Percentiles rank a stretch among this genome's conserved stretches.
phyloP scores from a whole-genome alignment of 495 filamentous ascomycete species.

The Hypoxylon lienhwacheense region DNA sequence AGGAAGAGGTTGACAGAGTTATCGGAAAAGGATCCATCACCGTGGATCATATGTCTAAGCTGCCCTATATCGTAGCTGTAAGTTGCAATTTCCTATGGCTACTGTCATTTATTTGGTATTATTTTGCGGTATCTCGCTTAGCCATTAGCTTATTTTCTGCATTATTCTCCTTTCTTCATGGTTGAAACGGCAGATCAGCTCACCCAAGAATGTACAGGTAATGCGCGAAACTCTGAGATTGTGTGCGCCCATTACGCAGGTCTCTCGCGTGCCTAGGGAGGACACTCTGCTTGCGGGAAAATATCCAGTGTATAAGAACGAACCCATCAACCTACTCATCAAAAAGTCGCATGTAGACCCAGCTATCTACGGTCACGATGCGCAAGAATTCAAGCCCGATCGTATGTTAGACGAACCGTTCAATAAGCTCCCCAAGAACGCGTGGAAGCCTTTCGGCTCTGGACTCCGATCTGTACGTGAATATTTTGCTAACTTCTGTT shows the following conservation, averaged over 20 bases:
- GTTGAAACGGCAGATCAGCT: no score
- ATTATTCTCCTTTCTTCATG: no score
- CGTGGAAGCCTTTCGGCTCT: constrained; percentile 66
- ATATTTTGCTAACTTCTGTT: neutral
- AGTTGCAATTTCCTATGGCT: neutral
- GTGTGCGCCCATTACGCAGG: constrained; percentile 62
- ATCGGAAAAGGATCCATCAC: constrained; percentile 64
- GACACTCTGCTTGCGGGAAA: constrained; percentile 65
- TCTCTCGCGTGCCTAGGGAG: constrained; percentile 44
- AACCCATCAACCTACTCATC: constrained; percentile 56
- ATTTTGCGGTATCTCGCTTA: no score
- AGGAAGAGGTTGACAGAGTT: constrained; percentile 63
- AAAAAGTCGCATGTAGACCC: constrained; percentile 56
- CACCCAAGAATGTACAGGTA: constrained; percentile 51
- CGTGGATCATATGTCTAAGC: constrained; percentile 66
- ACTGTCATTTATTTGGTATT: no score
- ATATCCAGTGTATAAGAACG: constrained; percentile 62
- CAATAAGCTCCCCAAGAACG: constrained; percentile 54
- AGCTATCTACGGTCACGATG: constrained; percentile 55
- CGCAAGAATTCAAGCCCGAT: constrained; percentile 61
- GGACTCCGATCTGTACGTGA: constrained; percentile 51
- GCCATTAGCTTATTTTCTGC: no score
- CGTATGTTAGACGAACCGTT: constrained; percentile 66
- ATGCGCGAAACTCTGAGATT: constrained; percentile 74
- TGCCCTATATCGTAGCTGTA: constrained; percentile 60